Evolutionary conservation across 768 basidiomycete genomes (phyloP).

Genomic region (Daedalea quercina): DNA sequence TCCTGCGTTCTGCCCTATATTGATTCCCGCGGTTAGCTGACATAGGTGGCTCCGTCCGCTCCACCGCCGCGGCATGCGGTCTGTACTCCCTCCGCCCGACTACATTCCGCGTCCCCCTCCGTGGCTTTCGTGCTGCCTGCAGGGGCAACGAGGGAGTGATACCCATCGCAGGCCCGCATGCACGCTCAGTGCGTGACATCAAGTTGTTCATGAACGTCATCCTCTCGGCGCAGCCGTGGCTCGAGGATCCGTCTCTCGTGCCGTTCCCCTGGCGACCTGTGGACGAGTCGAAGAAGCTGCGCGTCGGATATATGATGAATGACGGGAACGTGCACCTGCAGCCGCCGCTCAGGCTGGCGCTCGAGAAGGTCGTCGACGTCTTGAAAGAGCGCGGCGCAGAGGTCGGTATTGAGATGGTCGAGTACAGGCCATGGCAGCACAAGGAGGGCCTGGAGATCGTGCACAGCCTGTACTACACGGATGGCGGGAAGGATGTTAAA

Average conservation of each 20-base stretch:
- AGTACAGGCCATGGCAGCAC: slow-evolving; percentile 31
- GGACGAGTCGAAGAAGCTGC: slow-evolving; percentile 22
- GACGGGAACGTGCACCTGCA: slow-evolving; percentile 33
- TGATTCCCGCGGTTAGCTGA: slow-evolving; percentile 27
- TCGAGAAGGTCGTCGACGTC: slow-evolving; percentile 24
- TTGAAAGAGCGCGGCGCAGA: slow-evolving; percentile 11
- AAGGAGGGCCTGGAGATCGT: slow-evolving; percentile 27
- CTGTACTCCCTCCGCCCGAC: slow-evolving; percentile 37
- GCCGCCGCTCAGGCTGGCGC: slow-evolving; percentile 34
- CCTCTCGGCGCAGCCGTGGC: neutral
- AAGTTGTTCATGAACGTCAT: neutral
- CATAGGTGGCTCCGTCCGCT: slow-evolving; percentile 32
- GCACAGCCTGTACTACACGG: slow-evolving; percentile 32
- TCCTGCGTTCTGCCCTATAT: slow-evolving; percentile 33
- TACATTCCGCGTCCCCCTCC: slow-evolving; percentile 23
- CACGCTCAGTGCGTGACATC: neutral
- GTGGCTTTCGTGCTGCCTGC: slow-evolving; percentile 20
- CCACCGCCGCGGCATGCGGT: slow-evolving; percentile 29
- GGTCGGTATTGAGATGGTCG: slow-evolving; percentile 28
- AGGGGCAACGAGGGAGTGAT: slow-evolving; percentile 2
- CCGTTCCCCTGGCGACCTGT: slow-evolving; percentile 21
- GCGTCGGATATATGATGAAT: slow-evolving; percentile 27
- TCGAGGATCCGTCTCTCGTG: slow-evolving; percentile 17
- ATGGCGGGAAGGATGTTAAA: slow-evolving; percentile 27
- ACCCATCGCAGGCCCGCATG: neutral